phyloP scores from a whole-genome alignment of 768 basidiomycete species.

The Phylloporus scabripes region DNA sequence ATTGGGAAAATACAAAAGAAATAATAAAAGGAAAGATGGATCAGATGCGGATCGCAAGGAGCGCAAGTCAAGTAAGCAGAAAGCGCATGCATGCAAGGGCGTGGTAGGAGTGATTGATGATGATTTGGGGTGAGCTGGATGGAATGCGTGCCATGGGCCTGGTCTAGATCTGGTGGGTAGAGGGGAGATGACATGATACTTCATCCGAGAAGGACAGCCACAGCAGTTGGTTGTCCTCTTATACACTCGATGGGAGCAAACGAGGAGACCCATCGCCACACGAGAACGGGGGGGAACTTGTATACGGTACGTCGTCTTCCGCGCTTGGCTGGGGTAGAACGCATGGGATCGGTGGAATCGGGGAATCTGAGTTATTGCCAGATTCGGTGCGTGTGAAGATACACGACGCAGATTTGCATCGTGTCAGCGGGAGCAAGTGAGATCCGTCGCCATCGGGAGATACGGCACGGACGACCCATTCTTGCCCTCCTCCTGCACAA shows the following conservation, averaged over 20 bases:
- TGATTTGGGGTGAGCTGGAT: conserved; percentile 21
- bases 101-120: conserved; percentile 18
- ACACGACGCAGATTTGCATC: conserved; percentile 27
- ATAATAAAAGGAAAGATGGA: conserved; percentile 12
- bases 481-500: conserved; percentile 5
- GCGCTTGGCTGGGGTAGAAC: neutral
- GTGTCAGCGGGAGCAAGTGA: conserved; percentile 29
- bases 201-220: conserved; percentile 18
- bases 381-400: conserved; percentile 27
- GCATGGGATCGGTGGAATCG: conserved; percentile 24
- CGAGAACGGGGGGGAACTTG: neutral
- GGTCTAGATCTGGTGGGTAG: conserved; percentile 25
- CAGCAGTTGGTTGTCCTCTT: conserved; percentile 11
- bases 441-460: conserved; percentile 66
- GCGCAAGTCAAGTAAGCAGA: neutral
- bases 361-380: conserved; percentile 20
- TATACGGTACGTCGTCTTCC: conserved; percentile 19
- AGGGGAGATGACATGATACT: conserved; percentile 16
- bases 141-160: conserved; percentile 6
- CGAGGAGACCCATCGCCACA: conserved; percentile 5
- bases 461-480: conserved; percentile 41
- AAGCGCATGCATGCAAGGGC: conserved; percentile 16
- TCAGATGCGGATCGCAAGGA: no score
- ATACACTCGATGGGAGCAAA: conserved; percentile 9
- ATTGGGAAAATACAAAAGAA: conserved; percentile 16